Evolutionary conservation across 1,284 basidiomycete genomes (phyloP).

Genomic region (Rhodotorula sp.): DNA sequence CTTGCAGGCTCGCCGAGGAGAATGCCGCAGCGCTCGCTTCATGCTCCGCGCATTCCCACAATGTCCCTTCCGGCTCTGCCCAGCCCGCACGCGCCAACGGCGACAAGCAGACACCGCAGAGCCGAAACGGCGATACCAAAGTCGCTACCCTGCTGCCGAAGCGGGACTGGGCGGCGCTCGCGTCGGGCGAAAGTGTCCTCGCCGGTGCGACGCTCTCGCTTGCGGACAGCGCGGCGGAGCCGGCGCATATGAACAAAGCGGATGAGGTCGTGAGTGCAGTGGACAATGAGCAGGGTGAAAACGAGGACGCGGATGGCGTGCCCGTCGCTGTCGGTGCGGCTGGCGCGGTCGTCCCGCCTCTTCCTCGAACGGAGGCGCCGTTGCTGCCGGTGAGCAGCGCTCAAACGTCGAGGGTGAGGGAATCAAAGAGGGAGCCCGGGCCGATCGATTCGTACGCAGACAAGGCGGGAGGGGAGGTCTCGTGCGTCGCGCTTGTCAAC

Average conservation of each 20-base stretch:
- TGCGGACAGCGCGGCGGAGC: background rate
- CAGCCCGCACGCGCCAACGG: background rate
- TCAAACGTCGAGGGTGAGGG: background rate
- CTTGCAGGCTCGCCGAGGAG: background rate
- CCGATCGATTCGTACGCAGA: background rate
- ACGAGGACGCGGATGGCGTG: background rate
- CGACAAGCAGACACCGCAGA: fast-evolving
- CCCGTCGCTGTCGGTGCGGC: background rate
- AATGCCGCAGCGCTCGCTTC: background rate
- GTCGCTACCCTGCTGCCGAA: background rate
- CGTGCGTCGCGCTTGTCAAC: background rate
- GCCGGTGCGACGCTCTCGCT: background rate
- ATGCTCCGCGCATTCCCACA: background rate
- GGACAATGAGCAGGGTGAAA: background rate
- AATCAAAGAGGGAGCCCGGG: background rate
- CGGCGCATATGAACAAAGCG: background rate
- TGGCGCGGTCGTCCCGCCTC: no score
- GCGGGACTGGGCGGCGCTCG: background rate
- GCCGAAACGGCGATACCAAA: background rate
- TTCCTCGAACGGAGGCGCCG: background rate
- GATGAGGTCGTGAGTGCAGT: background rate
- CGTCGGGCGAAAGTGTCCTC: background rate
- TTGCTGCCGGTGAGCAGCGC: no score
- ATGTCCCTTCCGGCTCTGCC: background rate
- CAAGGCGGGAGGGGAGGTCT: background rate